phyloP scores from a whole-genome alignment of 768 basidiomycete genomes.

The Astraeus odoratus region DNA sequence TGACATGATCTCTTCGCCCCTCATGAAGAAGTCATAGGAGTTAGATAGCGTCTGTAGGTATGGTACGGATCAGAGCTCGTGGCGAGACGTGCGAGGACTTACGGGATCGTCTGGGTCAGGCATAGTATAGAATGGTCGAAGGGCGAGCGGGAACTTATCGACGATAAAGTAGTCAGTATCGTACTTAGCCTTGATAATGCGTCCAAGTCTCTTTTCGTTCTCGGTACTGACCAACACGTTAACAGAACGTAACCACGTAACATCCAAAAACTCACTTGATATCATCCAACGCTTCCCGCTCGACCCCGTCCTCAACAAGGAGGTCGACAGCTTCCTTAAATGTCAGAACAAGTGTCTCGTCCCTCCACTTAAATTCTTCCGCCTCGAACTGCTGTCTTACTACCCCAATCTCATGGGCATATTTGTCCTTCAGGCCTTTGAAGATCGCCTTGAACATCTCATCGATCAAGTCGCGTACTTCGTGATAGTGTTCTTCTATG shows the following conservation, averaged over 20 bases:
- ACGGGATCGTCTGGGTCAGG: constrained; percentile 89
- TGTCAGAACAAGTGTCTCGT: constrained; percentile 78
- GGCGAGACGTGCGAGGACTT: constrained; percentile 20
- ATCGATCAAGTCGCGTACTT: constrained; percentile 91
- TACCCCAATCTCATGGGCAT: constrained; percentile 73
- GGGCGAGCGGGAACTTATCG: constrained; percentile 95
- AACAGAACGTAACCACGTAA: neutral
- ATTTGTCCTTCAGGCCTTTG: constrained; percentile 69
- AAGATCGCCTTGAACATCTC: constrained; percentile 83
- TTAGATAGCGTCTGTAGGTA: constrained; percentile 73
- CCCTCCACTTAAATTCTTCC: constrained; percentile 93
- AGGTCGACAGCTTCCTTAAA: constrained; percentile 87
- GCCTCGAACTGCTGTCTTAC: constrained; percentile 87
- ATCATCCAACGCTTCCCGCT: constrained; percentile 75
- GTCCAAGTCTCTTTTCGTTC: constrained; percentile 90
- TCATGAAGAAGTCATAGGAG: constrained; percentile 99
- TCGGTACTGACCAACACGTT: constrained; percentile 59
- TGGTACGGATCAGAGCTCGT: constrained; percentile 1
- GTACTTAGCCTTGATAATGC: constrained; percentile 86
- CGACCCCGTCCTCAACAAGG: constrained; percentile 79
- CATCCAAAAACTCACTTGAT: constrained; percentile 56
- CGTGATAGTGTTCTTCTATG: constrained; percentile 98
- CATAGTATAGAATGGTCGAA: constrained; percentile 99
- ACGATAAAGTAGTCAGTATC: constrained; percentile 98
- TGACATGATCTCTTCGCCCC: constrained; percentile 97